phyloP scores from a whole-genome alignment of 306 rosid genomes.

The Dryas alaskensis region DNA sequence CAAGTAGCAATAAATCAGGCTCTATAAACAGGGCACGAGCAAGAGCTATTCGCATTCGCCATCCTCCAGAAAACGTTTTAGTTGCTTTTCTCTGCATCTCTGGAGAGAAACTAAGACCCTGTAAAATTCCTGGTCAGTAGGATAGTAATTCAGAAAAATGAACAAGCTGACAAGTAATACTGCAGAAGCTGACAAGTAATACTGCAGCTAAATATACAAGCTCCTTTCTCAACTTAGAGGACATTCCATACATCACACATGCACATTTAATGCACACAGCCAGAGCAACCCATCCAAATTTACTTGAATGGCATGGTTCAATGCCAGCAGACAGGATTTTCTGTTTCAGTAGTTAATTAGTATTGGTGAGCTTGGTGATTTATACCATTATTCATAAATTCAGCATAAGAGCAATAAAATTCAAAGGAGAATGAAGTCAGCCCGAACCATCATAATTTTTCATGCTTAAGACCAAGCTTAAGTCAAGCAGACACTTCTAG shows the following conservation, averaged over 20 bases:
- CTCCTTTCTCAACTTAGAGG: conserved; percentile 1
- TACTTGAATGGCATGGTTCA: not conserved
- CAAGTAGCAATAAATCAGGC: conserved; percentile 91
- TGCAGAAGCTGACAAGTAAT: not conserved
- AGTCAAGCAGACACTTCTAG: conserved; percentile 9
- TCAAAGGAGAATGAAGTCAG: not conserved
- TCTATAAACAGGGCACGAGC: conserved; percentile 95
- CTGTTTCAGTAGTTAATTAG: not conserved
- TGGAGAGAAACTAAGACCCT: conserved; percentile 93
- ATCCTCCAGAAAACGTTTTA: conserved; percentile 95
- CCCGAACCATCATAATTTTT: not conserved
- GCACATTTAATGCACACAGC: not conserved
- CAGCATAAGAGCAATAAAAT: not conserved
- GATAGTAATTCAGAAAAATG: conserved; percentile 18
- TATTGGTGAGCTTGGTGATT: not conserved
- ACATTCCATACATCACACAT: conserved; percentile 8
- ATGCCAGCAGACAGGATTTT: not conserved
- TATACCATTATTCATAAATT: not conserved
- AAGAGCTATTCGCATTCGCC: conserved; percentile 99
- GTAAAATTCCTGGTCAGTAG: conserved; percentile 28
- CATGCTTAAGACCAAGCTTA: not conserved
- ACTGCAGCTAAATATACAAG: not conserved
- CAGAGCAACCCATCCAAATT: not conserved
- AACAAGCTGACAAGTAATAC: not conserved
- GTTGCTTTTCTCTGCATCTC: conserved; percentile 92